Base-by-base conservation (phyloP, 495 filamentous ascomycete genomes). In the Xylaria longipes region DNA sequence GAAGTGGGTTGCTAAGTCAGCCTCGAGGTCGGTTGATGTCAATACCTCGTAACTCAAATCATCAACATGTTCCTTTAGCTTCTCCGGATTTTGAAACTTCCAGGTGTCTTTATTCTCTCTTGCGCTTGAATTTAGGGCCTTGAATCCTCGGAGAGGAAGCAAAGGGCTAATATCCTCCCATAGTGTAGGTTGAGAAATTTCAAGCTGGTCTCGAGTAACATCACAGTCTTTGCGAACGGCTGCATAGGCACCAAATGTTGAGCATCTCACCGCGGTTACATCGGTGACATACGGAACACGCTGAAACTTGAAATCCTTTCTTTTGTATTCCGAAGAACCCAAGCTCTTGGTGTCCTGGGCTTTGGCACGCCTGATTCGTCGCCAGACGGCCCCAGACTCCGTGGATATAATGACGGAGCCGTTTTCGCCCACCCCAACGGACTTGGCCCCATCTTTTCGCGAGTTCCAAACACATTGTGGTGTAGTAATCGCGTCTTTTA, bases 371-470 rank as follows among this genome's bases (percentile, higher is more conserved):
- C 93, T 94, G 68, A 93, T 87, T 58, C 95, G 90, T 68, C 87
- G 89, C 95, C 95, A 99, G 1, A 97, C 95, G 56, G 92, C 95
- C 7, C 96, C 96, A 45, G 93, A 94, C 69, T 93, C 86, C 1
- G 96, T 98, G 74, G 93, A 95, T 69, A 99, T 89, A 70, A 99
- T 97, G 71, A 99, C 93, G 3, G 94, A 97, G 8, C 94, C 97
- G 83, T 98, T 92, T 78, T 97, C 93, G 17, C 94, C 93, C 6
- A 99, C 91, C 71, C 89, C 92, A 22, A 97, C 92, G 73, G 97
- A 97, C 71, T 86, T 88, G 11, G 92, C 95, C 14, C 93, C 86
- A 70, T 89, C 94, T 87, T 97, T 97, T 68, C 93, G 89, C 4
- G 89, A 90, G 73, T 92, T 95, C 96, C 96, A 99, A 41, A 97